Conservation (phyloP, 192 early-diverging fungal genomes). For the Chytriomyces sp. region DNA sequence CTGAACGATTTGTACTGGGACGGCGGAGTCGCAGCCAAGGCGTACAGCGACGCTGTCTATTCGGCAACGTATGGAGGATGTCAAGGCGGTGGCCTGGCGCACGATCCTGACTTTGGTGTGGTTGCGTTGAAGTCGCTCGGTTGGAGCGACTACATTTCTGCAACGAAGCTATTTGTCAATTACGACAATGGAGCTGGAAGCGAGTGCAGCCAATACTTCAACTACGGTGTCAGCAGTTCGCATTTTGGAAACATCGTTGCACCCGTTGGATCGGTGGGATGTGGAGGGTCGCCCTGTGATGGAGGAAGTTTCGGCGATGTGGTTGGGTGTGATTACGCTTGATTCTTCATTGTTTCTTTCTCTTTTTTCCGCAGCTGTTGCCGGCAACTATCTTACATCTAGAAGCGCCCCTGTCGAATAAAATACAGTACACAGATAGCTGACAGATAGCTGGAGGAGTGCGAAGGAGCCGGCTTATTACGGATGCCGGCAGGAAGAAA, state of each 20-base stretch:
- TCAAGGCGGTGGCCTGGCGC: neutral
- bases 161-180: constrained; percentile 1
- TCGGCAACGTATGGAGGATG: neutral
- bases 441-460: neutral
- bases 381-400: no score
- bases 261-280: neutral
- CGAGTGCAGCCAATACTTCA: constrained; percentile 7
- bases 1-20: neutral
- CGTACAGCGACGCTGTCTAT: constrained; percentile 16
- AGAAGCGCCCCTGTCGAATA: neutral
- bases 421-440: neutral
- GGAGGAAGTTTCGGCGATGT: neutral
- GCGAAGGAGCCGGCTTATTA: neutral
- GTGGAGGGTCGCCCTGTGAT: neutral
- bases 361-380: neutral
- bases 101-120: constrained; percentile 9
- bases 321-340: constrained; percentile 18
- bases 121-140: constrained; percentile 4
- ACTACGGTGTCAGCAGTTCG: neutral
- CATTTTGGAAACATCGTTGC: constrained; percentile 23
- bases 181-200: constrained; percentile 8
- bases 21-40: neutral
- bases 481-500: neutral
- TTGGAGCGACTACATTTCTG: constrained; percentile 8
- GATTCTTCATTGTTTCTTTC: neutral